phyloP scores from a whole-genome alignment of 345 rosid genomes.

The Carallia brachiata region DNA sequence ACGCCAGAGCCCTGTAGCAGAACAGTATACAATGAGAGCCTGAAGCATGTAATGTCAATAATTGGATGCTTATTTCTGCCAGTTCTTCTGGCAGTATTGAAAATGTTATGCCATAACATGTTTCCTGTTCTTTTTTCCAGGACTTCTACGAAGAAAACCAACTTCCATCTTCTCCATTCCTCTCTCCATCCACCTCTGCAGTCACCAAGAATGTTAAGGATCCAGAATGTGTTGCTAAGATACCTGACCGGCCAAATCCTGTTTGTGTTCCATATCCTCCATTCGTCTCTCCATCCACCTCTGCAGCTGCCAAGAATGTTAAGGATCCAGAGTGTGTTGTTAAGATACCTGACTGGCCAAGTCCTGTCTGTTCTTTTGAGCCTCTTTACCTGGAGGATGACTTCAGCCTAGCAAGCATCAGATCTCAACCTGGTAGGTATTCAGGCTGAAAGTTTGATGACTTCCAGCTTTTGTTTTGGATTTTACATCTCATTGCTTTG shows the following conservation, averaged over 20 bases:
- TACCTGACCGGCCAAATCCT: conserved; percentile 70
- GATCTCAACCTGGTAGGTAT: conserved; percentile 56
- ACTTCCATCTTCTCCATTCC: conserved; percentile 40
- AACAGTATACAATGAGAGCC: conserved; percentile 26
- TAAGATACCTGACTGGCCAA: conserved; percentile 57
- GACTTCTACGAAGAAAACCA: conserved; percentile 33
- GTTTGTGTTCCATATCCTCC: conserved; percentile 70
- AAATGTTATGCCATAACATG: conserved; percentile 4
- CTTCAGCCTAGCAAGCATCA: conserved; percentile 51
- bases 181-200: conserved; percentile 45
- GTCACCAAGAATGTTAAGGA: conserved; percentile 38
- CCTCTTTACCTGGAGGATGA: conserved; percentile 65
- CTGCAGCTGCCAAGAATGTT: conserved; percentile 34
- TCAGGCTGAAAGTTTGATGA: background rate
- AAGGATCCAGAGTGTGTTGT: conserved; percentile 44
- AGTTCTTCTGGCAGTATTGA: conserved; percentile 4
- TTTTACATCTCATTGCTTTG: background rate
- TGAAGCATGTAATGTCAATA: conserved; percentile 40
- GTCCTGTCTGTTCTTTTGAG: conserved; percentile 84
- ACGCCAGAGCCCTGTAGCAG: conserved; percentile 31
- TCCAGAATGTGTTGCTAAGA: conserved; percentile 42
- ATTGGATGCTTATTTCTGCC: conserved; percentile 10
- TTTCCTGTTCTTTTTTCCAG: conserved; percentile 36
- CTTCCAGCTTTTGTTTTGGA: conserved; percentile 5
- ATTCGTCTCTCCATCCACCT: conserved; percentile 42